These are phyloP conservation scores for Backusella tuberculispora DNA, from an alignment of 192 early-diverging fungal genomes.

Conservation along the genomic window DNA sequence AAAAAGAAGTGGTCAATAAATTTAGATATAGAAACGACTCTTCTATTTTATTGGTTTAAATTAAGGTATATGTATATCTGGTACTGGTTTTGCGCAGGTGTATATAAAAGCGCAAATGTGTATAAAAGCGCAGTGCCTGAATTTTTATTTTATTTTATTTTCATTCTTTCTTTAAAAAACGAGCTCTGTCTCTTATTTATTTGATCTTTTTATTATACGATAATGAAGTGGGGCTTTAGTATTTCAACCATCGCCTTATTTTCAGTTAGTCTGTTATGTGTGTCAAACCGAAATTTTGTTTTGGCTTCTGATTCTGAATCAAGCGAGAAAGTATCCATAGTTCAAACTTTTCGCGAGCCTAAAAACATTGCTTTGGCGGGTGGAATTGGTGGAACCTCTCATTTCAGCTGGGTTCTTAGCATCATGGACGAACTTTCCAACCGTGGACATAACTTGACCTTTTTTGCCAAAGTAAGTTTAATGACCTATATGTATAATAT, in stretches of 20 bases:
- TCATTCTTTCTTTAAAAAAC: not conserved
- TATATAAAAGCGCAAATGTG: not conserved
- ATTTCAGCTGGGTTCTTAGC: conserved; percentile 5
- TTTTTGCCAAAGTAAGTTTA: conserved; percentile 15
- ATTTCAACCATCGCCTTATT: not conserved
- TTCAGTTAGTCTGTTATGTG: not conserved
- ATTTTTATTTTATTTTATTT: not conserved
- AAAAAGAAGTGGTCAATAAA: too few relatives aligned
- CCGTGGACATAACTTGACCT: conserved; percentile 9
- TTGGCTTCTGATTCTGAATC: not conserved
- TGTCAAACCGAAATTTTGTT: not conserved
- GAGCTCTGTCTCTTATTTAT: too few relatives aligned
- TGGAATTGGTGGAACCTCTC: conserved; percentile 6
- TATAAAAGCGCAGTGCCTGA: not conserved
- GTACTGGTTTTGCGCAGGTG: not conserved
- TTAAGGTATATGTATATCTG: not conserved
- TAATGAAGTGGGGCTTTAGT: conserved; percentile 1
- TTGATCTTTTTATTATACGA: not conserved
- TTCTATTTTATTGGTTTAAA: not conserved
- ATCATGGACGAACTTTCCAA: conserved; percentile 3
- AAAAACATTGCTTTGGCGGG: conserved; percentile 17
- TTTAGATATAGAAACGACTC: not conserved
- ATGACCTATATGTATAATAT: not conserved
- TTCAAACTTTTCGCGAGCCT: not conserved
- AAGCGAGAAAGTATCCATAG: not conserved